Percentiles rank a stretch among this genome's conserved stretches.
These are phyloP conservation scores for Apophysomyces sp. DNA, from an alignment of 371 early-diverging fungal species.

Conservation along the genomic window DNA sequence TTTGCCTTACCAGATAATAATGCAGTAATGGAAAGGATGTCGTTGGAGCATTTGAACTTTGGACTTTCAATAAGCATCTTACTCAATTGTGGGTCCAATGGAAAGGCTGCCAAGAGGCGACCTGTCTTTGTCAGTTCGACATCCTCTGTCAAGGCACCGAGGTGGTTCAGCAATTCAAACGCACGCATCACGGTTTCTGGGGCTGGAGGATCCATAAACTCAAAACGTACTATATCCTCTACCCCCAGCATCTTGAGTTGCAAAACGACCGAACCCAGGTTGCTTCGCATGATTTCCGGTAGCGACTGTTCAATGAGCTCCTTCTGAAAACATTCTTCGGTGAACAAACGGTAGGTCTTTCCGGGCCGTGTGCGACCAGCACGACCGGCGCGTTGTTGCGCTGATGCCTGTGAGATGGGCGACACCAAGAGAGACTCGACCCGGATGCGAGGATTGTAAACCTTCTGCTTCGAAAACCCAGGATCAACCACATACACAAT, in stretches of 20 bases:
- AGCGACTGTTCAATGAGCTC: slow-evolving; percentile 86
- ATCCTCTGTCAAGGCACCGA: slow-evolving; percentile 88
- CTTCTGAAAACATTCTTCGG: slow-evolving; percentile 79
- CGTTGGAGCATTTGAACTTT: slow-evolving; percentile 86
- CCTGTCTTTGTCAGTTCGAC: slow-evolving; percentile 85
- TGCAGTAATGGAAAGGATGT: slow-evolving; percentile 92
- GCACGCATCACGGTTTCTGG: slow-evolving; percentile 93
- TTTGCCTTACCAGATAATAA: slow-evolving; percentile 66
- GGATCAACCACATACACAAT: slow-evolving; percentile 99
- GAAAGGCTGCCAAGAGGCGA: slow-evolving; percentile 84
- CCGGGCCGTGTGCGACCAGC: slow-evolving; percentile 93
- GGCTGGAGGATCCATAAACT: slow-evolving; percentile 94
- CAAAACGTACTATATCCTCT: slow-evolving; percentile 89
- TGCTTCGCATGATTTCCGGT: slow-evolving; percentile 88
- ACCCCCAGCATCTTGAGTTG: slow-evolving; percentile 88
- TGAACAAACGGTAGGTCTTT: slow-evolving; percentile 93
- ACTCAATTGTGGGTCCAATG: slow-evolving; percentile 88
- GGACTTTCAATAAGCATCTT: slow-evolving; percentile 84
- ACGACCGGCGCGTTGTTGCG: slow-evolving; percentile 89
- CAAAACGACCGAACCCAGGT: slow-evolving; percentile 82
- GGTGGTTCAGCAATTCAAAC: slow-evolving; percentile 82
- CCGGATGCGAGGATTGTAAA: slow-evolving; percentile 93
- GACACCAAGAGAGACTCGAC: slow-evolving; percentile 76
- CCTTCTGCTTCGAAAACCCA: slow-evolving; percentile 98
- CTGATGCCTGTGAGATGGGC: slow-evolving; percentile 78